Evolutionary conservation across 352 stramenopile genomes (phyloP), one percentile per base, ranked within the genome.

Genomic region (Pythium insidiosum): DNA sequence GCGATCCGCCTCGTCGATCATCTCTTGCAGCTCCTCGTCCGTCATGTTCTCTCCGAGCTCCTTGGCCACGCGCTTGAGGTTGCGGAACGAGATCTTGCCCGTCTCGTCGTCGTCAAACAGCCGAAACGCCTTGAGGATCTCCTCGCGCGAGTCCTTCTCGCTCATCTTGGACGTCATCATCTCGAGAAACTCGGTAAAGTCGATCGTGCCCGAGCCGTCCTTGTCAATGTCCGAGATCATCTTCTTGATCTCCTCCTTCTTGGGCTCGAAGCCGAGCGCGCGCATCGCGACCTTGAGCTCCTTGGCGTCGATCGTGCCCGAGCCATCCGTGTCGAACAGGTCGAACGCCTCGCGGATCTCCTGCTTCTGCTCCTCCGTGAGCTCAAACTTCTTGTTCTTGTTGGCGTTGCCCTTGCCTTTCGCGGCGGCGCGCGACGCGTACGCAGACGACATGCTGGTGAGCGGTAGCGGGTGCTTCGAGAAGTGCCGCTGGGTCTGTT

Each of bases 91-190:
- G 65, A 98, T 98, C 53, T 97, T 97, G 35, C 95, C 94, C 4
- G 94, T 98, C 62, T 97, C 76, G 53, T 98, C 91, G 62, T 98
- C 94, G 70, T 98, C 94, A 55, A 98, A 98, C 21, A 98, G 77
- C 34, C 96, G 94, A 50, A 98, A 98, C 18, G 97, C 91, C 71
- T 98, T 98, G 49, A 96, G 73, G 50, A 98, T 97, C 65, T 98
- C 94, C 56, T 98, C 93, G 22, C 85, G 68, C 47, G 88, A 96
- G 66, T 98, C 93, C 67, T 97, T 97, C 55, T 97, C 92, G 64
- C 80, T 96, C 83, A 98, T 96, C 66, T 98, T 97, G 38, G 74
- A 92, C 35, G 95, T 98, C 89, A 98, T 97, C 75, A 98, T 96
- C 54, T 98, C 88, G 15, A 99, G 62, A 52, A 99, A 99, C 63